Percentiles rank a stretch among this genome's conserved stretches.
Conservation (phyloP, 441 rosid genomes). For the Adansonia gregorii region DNA sequence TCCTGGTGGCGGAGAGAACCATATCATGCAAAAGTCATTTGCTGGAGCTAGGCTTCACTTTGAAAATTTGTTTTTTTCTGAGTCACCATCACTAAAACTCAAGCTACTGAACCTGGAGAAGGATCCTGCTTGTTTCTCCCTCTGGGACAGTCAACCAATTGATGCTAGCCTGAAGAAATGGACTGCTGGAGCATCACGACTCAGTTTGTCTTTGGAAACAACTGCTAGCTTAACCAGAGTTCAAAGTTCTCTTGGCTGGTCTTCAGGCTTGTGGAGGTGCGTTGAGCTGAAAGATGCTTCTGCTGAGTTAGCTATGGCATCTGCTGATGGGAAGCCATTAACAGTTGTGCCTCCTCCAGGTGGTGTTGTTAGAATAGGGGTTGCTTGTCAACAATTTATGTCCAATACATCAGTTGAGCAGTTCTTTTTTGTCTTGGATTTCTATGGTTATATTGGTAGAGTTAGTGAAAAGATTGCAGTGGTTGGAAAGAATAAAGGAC, state of each 20-base stretch:
- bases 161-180: conserved; percentile 98
- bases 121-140: conserved; percentile 95
- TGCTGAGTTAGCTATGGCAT: conserved; percentile 85
- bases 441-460: conserved; percentile 74
- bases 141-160: conserved; percentile 90
- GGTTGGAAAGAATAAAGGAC: conserved; percentile 64
- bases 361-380: conserved; percentile 84
- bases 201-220: conserved; percentile 83
- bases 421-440: conserved; percentile 88
- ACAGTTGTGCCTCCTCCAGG: conserved; percentile 92
- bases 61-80: conserved; percentile 74
- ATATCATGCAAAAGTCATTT: conserved; percentile 49
- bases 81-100: conserved; percentile 80
- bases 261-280: conserved; percentile 75
- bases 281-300: conserved; percentile 73
- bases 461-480: conserved; percentile 75
- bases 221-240: conserved; percentile 40
- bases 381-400: conserved; percentile 82
- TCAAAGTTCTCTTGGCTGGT: conserved; percentile 40
- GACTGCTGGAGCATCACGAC: conserved; percentile 67
- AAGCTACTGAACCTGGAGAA: conserved; percentile 83
- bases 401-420: conserved; percentile 97
- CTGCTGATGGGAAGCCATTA: conserved; percentile 88
- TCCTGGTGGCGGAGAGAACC: conserved; percentile 40
- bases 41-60: conserved; percentile 92